phyloP scores from a whole-genome alignment of 164 flowering plant species.

The Vitis riparia region DNA sequence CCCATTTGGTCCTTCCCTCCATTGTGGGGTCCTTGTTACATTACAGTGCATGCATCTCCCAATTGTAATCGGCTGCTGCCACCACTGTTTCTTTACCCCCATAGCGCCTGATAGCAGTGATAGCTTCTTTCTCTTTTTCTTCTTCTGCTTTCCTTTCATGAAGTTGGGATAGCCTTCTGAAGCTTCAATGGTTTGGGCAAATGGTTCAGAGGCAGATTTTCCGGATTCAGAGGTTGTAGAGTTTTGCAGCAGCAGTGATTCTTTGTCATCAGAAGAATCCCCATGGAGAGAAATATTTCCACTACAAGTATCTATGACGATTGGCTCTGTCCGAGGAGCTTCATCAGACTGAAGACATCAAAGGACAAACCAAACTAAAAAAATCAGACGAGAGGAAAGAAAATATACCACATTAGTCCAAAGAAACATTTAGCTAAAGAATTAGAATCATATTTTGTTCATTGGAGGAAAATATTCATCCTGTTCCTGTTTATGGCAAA shows the following conservation, averaged over 20 bases:
- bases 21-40: constrained; percentile 45
- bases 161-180: constrained; percentile 3
- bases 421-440: background rate
- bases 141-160: background rate
- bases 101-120: constrained; percentile 9
- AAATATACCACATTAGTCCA: no score
- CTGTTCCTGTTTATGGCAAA: no score
- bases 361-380: background rate
- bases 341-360: background rate
- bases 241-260: constrained; percentile 17
- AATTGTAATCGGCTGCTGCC: background rate
- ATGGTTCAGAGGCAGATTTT: constrained; percentile 12
- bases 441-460: background rate
- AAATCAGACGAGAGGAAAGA: background rate
- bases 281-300: background rate
- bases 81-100: constrained; percentile 6
- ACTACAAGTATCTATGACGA: background rate
- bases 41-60: constrained; percentile 44
- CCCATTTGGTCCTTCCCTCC: constrained; percentile 53
- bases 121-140: constrained; percentile 22
- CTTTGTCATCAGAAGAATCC: constrained; percentile 15
- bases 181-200: background rate
- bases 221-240: constrained; percentile 15
- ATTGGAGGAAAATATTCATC: background rate
- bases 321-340: constrained; percentile 7